Evolutionary conservation across 2,329 filamentous ascomycete genomes (phyloP).

Genomic region (Colletotrichum tropicale): DNA sequence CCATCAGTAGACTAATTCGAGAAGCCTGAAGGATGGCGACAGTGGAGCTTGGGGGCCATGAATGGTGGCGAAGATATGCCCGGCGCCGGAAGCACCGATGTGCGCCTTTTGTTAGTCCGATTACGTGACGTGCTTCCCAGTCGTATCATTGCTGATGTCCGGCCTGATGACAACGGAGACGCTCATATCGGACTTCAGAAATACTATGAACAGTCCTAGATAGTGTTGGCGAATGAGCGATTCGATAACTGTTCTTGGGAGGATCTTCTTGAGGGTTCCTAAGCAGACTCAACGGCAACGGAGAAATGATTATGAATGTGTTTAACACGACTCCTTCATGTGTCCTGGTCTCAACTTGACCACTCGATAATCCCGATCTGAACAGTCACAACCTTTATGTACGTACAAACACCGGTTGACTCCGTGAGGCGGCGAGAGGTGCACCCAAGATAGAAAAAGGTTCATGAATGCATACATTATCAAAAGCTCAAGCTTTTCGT

Average conservation of each 20-base stretch:
- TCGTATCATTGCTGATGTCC: neutral
- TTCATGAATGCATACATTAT: neutral
- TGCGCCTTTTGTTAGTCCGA: neutral
- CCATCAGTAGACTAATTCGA: neutral
- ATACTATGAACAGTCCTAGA: neutral
- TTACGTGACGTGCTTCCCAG: neutral
- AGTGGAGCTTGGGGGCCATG: neutral
- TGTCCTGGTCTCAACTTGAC: neutral
- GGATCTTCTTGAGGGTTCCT: neutral
- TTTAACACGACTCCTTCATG: neutral
- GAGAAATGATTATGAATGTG: accelerated
- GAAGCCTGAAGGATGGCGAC: neutral
- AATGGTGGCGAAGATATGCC: neutral
- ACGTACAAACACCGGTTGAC: accelerated
- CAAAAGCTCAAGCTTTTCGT: neutral
- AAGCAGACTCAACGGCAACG: neutral
- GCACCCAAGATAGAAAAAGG: neutral
- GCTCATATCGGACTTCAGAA: accelerated
- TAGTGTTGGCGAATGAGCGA: neutral
- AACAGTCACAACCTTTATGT: accelerated
- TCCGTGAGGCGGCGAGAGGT: neutral
- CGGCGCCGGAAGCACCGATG: neutral
- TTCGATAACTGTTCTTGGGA: neutral
- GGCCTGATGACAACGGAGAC: neutral
- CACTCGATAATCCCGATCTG: neutral